Evolutionary conservation across 2,329 filamentous ascomycete species (phyloP).

Genomic region (Passalora sequoiae): DNA sequence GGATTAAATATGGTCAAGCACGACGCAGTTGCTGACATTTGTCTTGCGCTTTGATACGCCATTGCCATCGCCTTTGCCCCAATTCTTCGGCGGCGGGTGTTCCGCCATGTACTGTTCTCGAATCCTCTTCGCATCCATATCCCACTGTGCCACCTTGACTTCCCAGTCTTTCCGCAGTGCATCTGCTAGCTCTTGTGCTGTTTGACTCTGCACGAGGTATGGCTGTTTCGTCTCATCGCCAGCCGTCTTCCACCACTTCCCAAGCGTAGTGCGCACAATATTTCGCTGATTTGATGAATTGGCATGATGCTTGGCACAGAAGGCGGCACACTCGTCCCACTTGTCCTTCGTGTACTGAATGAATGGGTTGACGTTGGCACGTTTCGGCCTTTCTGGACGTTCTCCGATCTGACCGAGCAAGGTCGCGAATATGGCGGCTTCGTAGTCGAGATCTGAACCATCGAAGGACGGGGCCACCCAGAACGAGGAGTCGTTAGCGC

Average conservation of each 20-base stretch:
- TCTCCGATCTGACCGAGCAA: conserved; percentile 64
- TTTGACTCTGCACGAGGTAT: conserved; percentile 68
- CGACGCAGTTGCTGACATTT: conserved; percentile 30
- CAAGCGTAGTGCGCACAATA: conserved; percentile 78
- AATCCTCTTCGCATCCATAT: conserved; percentile 55
- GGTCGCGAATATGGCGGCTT: conserved; percentile 53
- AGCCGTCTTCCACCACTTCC: conserved; percentile 85
- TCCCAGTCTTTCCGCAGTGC: conserved; percentile 57
- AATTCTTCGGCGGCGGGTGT: conserved; percentile 21
- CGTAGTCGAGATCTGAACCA: conserved; percentile 47
- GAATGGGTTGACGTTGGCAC: conserved; percentile 77
- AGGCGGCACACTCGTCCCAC: conserved; percentile 57
- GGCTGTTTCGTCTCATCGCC: conserved; percentile 65
- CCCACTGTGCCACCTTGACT: conserved; percentile 64
- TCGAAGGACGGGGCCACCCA: conserved; percentile 28
- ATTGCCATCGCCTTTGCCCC: conserved; percentile 12
- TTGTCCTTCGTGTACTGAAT: conserved; percentile 78
- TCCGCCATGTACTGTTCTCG: conserved; percentile 38
- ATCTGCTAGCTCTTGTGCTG: conserved; percentile 62
- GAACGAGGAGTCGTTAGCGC: conserved; percentile 30
- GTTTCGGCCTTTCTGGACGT: conserved; percentile 64
- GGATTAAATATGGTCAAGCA: conserved; percentile 28
- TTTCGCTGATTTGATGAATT: conserved; percentile 56
- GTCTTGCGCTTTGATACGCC: conserved; percentile 30
- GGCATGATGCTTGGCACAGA: conserved; percentile 59